Base-by-base conservation (phyloP, 441 rosid genomes). In the Viola pubescens region DNA sequence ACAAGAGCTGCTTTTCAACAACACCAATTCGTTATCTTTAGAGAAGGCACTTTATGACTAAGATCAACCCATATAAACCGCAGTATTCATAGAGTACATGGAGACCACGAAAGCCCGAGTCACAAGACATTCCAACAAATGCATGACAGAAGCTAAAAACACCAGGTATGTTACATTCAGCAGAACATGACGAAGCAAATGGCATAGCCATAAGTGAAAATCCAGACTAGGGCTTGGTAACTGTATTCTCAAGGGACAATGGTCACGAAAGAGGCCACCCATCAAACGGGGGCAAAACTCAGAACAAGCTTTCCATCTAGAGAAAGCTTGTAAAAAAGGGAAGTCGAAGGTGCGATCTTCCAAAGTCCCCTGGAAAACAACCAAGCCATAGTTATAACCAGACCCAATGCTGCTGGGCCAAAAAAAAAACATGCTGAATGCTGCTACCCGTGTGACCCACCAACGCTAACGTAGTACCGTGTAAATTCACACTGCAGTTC, bases 231-330 rank as follows among this genome's bases (percentile, higher is more conserved):
- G 53, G 76, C 77, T 70, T 68, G 74, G 72, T 67, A 61, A 69
- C 52, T 65, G 76, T 56, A 71, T 72, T 81, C 82, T 64, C 72
- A 44, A 57, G 74, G 63, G 72, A 74, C 78, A 57, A 68, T 74
- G 79, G 82, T 68, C 13, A 51, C 45, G 72, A 75, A 67, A 58
- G 64, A 9, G 48, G 59, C 79, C 66, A 47, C 72, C 73, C 63
- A 4, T 11, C 38, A 58, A 52, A 14, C 6, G 77, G 66, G 67
- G 72, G 61, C 59, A 59, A 63, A 76, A 75, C 55, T 65, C 7
- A 43, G 54, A 74, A 70, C 89, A 72, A 66, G 79, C 89, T 73
- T 68, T 58, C 75, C 14, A 12, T 37, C 41, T 45, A 13, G 4
- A 34, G 67, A 65, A 60, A 77, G 81, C 82, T 62, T 65, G 78